Evolutionary conservation across 805 yeast genomes (phyloP), one percentile per base, ranked within the genome.

Genomic region (Candida silvatica): DNA sequence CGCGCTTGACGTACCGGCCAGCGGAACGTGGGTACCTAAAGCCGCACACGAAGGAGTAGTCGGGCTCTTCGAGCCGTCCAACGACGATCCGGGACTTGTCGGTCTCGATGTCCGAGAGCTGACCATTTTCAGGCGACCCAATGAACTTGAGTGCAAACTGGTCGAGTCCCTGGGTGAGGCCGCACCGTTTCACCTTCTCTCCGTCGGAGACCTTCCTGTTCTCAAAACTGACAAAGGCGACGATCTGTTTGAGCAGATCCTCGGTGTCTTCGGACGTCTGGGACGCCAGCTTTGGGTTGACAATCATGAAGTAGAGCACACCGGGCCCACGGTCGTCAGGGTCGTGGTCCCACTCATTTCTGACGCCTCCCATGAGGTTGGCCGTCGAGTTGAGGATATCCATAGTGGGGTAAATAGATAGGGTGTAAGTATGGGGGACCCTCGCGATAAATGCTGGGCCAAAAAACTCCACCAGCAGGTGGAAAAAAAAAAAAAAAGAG

Each of bases 21-120:
- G 37, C 34, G 4, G 34, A 22, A 29, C 37, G 36, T 12, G 51
- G 28, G 39, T 51, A 39, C 35, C 43, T 34, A 34, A 51, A 38
- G 24, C 56, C 51, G 44, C 56, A 46, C 5, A 58, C 51, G 31
- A 54, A 54, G n/a, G n/a, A n/a, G 58, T 59, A 61, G 46, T 52
- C 58, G n/a, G 36, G 19, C 7, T 45, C 52, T 24, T 57, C 59
- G 14, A 61, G 37, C 24, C 38, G 37, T 3, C 58, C 54, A 12
- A 52, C 43, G 8, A 63, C 43, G 2, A 56, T 51, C 11, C 66
- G 35, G 3, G 62, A 43, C 27, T 48, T 46, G 32, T 48, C 53
- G 4, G 68, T 59, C 20, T 61, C 64, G 14, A 63, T 46, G 31
- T 41, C 31, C 4, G 22, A 34, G 5, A 39, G 17, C 6, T 17